A percentile compares a stretch with the other conserved stretches of the same genome.
phyloP scores from a whole-genome alignment of 2,329 filamentous ascomycete species.

The Exophiala calicioides region DNA sequence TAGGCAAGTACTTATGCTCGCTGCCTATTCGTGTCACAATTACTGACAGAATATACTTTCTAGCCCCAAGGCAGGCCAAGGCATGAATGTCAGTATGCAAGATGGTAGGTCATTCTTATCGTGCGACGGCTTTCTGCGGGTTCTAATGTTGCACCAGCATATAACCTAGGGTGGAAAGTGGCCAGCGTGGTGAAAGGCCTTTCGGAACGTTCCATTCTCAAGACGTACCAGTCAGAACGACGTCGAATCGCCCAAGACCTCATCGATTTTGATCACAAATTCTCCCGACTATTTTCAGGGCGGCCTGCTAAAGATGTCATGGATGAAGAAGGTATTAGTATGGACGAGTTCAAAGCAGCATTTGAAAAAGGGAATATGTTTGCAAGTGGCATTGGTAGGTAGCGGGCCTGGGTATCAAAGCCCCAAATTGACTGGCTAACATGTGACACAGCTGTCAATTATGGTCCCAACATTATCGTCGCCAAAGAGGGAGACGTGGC shows the following conservation, averaged over 20 bases:
- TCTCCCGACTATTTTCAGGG: conserved; percentile 58
- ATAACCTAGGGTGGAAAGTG: conserved; percentile 61
- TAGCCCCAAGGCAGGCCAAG: conserved; percentile 65
- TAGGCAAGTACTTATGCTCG: conserved; percentile 6
- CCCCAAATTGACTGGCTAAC: conserved; percentile 21
- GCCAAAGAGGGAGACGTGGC: conserved; percentile 51
- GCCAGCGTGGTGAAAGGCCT: conserved; percentile 50
- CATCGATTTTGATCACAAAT: conserved; percentile 62
- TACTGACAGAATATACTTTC: conserved; percentile 19
- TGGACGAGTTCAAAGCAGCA: conserved; percentile 63
- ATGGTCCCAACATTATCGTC: conserved; percentile 58
- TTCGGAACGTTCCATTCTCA: conserved; percentile 45
- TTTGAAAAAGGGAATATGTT: conserved; percentile 64
- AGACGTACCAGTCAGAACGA: conserved; percentile 57
- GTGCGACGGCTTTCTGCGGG: neutral
- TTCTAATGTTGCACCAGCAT: conserved; percentile 36
- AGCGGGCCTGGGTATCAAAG: conserved; percentile 13
- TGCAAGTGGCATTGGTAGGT: conserved; percentile 55
- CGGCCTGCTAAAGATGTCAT: conserved; percentile 60
- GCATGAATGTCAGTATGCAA: conserved; percentile 73
- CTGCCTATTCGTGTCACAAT: neutral
- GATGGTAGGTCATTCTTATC: conserved; percentile 45
- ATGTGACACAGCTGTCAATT: conserved; percentile 53
- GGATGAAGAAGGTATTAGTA: conserved; percentile 62
- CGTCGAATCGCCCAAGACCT: conserved; percentile 64